Evolutionary conservation across 2,329 filamentous ascomycete species (phyloP), one percentile per base, ranked within the genome.

Genomic region (Volutella citrinella): DNA sequence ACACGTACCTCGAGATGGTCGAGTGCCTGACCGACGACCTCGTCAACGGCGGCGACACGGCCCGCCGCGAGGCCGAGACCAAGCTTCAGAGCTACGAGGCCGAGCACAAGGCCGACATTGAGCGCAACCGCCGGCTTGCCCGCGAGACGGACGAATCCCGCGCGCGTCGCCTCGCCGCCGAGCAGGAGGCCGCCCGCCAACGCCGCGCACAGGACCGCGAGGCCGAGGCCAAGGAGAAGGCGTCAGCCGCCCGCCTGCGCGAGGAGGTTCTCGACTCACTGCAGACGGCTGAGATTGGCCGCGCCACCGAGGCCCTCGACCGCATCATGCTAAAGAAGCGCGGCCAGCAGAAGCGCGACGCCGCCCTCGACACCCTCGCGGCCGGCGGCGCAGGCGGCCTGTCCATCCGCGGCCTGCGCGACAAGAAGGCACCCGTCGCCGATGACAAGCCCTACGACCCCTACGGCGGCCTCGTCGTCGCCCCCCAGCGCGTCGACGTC

Each of bases 1-100:
- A 98, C 65, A 83, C 96, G 61, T 96, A 97, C 66, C 79, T 98
- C 10, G 88, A 97, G 63, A 82, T 87, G 55, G 87, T 95, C 23
- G 93, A 98, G 68, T 80, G 84, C 46, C 76, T 96, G 42, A 90
- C 90, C 3, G 89, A 90, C 65, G 91, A 96, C 56, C 73, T 98
- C 9, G 83, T 96, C 33, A 74, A 80, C 45, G 80, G 82, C 25
- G 73, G 69, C 26, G 80, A 90, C 39, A 72, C 82, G 1, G 78
- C 80, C n/a, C 76, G 66, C 34, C 55, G 54, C 19, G 56, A 56
- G 10, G 68, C 69, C 23, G 76, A 75, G 45, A 46, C 52, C 16
- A 55, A 67, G 39, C 64, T 75, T 11, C 45, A 60, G 27, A 52
- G 76, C 41, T 96, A 90, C 67, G 81, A 88, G 54, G 75, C 81